A percentile compares a stretch with the other conserved stretches of the same genome.
These are phyloP conservation scores for Kockovaella imperatae DNA, from an alignment of 768 basidiomycete genomes.

Conservation along the genomic window DNA sequence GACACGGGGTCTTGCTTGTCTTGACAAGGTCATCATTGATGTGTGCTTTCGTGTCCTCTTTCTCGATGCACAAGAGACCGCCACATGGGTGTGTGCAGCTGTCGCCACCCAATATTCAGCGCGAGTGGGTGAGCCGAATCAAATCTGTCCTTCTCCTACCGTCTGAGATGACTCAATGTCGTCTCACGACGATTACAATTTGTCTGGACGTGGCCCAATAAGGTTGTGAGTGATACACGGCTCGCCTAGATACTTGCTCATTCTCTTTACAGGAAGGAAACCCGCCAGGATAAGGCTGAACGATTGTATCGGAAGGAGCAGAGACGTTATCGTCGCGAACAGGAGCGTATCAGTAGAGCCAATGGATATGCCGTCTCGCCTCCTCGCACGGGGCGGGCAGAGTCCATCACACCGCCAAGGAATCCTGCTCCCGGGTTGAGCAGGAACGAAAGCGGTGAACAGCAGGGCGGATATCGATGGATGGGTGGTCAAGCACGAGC, in stretches of 20 bases:
- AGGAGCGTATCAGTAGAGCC: constrained; percentile 32
- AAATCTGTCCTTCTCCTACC: too few relatives aligned
- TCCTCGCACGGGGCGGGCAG: constrained; percentile 19
- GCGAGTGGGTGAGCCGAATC: too few relatives aligned
- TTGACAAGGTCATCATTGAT: too few relatives aligned
- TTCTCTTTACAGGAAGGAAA: constrained; percentile 30
- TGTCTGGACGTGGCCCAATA: background rate
- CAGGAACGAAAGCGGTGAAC: constrained; percentile 45
- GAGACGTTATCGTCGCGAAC: constrained; percentile 23
- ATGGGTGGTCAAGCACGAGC: constrained; percentile 34
- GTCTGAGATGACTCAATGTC: too few relatives aligned
- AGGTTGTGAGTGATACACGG: background rate
- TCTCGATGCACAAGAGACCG: too few relatives aligned
- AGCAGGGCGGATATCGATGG: constrained; percentile 41
- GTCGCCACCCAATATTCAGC: too few relatives aligned
- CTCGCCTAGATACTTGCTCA: background rate
- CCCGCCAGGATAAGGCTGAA: constrained; percentile 23
- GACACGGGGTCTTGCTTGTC: too few relatives aligned
- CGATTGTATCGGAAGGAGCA: constrained; percentile 32
- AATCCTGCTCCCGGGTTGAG: constrained; percentile 2
- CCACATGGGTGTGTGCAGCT: too few relatives aligned
- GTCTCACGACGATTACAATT: background rate
- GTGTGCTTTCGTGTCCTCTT: too few relatives aligned
- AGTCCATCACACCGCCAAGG: constrained; percentile 35
- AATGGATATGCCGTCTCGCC: constrained; percentile 38